These are phyloP conservation scores for Arachnopeziza araneosa DNA, from an alignment of 2,329 filamentous ascomycete species.

Conservation along the genomic window DNA sequence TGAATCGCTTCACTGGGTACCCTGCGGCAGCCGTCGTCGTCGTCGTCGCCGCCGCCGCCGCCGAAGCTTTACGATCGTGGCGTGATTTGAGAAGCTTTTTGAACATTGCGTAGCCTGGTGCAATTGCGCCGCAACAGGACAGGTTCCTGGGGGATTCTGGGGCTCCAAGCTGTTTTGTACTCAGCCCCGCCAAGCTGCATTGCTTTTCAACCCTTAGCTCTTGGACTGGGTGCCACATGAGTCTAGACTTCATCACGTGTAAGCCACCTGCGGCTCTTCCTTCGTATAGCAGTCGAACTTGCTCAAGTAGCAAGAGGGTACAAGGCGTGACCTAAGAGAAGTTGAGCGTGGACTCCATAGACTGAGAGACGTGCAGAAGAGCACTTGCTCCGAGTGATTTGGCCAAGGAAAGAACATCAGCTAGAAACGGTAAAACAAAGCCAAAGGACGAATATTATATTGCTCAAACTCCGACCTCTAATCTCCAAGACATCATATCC, in stretches of 20 bases:
- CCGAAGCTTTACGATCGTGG: not conserved
- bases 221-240: not conserved
- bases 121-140: not conserved
- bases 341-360: too few relatives aligned
- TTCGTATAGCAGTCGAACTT: not conserved
- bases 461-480: not conserved
- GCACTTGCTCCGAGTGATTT: too few relatives aligned
- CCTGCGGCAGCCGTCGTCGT: too few relatives aligned
- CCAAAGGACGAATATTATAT: not conserved
- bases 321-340: too few relatives aligned
- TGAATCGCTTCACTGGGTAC: not conserved
- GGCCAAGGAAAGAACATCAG: too few relatives aligned
- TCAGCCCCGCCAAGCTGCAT: not conserved
- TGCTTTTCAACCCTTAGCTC: not conserved
- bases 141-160: not conserved
- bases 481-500: not conserved
- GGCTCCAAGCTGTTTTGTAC: not conserved
- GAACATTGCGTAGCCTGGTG: not conserved
- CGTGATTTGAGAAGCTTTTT: not conserved
- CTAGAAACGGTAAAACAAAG: not conserved
- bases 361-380: too few relatives aligned
- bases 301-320: not conserved
- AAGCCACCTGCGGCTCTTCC: not conserved
- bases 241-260: not conserved
- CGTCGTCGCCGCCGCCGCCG: not conserved